Evolutionary conservation across 306 rosid species (phyloP), one percentile per base, ranked within the genome.

Genomic region (Sechiopsis laciniata): DNA sequence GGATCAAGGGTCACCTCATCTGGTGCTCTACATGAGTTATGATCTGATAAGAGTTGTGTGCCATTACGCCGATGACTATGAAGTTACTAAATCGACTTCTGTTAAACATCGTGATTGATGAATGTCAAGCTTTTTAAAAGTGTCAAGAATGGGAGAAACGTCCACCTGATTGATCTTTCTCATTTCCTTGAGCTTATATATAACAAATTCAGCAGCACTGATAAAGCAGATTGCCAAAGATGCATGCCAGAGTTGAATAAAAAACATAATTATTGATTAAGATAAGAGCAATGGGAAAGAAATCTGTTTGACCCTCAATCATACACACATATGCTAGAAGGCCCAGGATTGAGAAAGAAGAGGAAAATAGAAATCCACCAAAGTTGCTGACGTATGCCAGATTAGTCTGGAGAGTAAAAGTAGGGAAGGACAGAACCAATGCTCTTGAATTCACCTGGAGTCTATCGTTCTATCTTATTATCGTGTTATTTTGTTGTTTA

Each of bases 171-270:
- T 78, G 71, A 90, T 90, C 85, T 86, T 92, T 68, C 86, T 90
- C 96, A 88, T 92, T 82, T 90, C 96, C 87, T 92, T 88, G 78
- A 90, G 84, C 85, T 90, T 88, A 79, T 90, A 88, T 2, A 92
- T 29, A 40, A 83, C 80, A 77, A 88, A 90, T 83, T 92, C 96
- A 21, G 91, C 84, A 70, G 84, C 80, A 78, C 95, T 88, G 88
- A 13, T 21, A 59, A 35, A 55, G 17, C 54, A 21, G 17, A 21
- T 76, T 50, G 51, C 11, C 74, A 45, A 73, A 17, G 48, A 45
- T 51, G 6, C 35, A 32, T 1, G 32, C 32, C 45, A 45, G 35
- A 42, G 19, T 20, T 45, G 55, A 45, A 42, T 45, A n/a, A 22
- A 20, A 66, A 65, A 20, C 10, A 42, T 55, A 11, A 46, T 19